These are phyloP conservation scores for Gryganskiella cystojenkinii DNA, from an alignment of 192 early-diverging fungal species.

Conservation along the genomic window DNA sequence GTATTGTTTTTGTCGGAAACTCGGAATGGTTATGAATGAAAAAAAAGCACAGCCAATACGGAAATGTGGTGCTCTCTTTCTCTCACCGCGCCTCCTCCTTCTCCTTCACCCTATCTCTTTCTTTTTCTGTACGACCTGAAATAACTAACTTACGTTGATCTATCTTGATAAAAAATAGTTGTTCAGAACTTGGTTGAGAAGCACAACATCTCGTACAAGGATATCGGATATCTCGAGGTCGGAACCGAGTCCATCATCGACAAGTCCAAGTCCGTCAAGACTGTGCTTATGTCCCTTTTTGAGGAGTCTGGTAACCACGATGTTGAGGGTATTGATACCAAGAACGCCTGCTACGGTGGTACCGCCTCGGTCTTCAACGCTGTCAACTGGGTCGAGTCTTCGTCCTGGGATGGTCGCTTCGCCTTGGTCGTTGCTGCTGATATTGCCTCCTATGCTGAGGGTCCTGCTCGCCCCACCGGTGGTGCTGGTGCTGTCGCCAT, in stretches of 20 bases:
- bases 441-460: conserved; percentile 95
- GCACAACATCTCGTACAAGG: conserved; percentile 84
- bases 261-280: conserved; percentile 99
- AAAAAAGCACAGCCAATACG: neutral
- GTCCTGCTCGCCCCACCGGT: conserved; percentile 92
- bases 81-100: neutral
- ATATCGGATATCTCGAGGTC: conserved; percentile 96
- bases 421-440: conserved; percentile 93
- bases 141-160: neutral
- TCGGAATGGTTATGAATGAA: too few species aligned
- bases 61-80: neutral
- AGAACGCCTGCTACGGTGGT: conserved; percentile 99
- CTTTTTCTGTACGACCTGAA: neutral
- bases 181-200: conserved; percentile 94
- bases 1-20: neutral
- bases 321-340: conserved; percentile 97
- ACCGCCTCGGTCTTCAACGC: conserved; percentile 97
- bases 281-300: conserved; percentile 96
- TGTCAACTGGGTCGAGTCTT: conserved; percentile 97
- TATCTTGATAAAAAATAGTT: conserved; percentile 65
- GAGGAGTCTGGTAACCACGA: conserved; percentile 89
- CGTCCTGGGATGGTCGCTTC: conserved; percentile 93
- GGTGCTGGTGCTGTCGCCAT: conserved; percentile 94
- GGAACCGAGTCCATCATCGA: conserved; percentile 99
- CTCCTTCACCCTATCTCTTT: neutral